Base-by-base conservation (phyloP, 2,329 filamentous ascomycete species). In the Ceratocystis huliohia region DNA sequence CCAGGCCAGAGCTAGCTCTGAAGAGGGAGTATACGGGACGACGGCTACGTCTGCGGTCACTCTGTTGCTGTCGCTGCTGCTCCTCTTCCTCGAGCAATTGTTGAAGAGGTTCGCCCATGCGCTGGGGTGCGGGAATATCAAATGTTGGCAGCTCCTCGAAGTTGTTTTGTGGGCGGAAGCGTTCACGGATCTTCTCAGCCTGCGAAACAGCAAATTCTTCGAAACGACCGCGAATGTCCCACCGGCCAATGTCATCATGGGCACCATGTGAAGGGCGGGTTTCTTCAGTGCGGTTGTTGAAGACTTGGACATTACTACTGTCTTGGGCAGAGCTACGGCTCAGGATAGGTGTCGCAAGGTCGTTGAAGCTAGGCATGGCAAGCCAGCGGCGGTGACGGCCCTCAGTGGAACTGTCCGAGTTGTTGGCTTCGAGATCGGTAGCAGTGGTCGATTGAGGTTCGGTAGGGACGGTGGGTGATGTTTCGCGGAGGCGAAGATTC, bases 131-230 rank as follows among this genome's bases (percentile, higher is more conserved):
- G 2, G 84, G 84, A 15, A 87, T 85, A 6, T 85, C 79, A 20
- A 78, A 83, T 1, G 84, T 79, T 1, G 84, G 83, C 20, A 87
- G 74, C 68, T 78, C 80, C 22, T 81, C 80, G 1, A 80, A 82
- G 70, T 82, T 79, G 0, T 80, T 77, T 0, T 79, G 80, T 8
- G 83, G 79, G 10, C 80, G 77, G 61, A 84, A 78, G 67, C 76
- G 79, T 65, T 86, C 84, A 8, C 83, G 77, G 5, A 86, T 73
- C 71, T 78, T 81, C 69, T 87, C 84, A 0, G 83, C 84, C 69
- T 86, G 83, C 6, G 78, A 79, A 1, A 78, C 82, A 0, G 84
- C 83, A 70, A 86, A 86, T 61, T 85, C 81, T 68, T 87, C 84
- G 1, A 87, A 72, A 15, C 83, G 78, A 8, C 76, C 76, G 44